A percentile compares a stretch with the other conserved stretches of the same genome.
These are phyloP conservation scores for Triangularia setosa DNA, from an alignment of 2,329 filamentous ascomycete species.

Conservation along the genomic window DNA sequence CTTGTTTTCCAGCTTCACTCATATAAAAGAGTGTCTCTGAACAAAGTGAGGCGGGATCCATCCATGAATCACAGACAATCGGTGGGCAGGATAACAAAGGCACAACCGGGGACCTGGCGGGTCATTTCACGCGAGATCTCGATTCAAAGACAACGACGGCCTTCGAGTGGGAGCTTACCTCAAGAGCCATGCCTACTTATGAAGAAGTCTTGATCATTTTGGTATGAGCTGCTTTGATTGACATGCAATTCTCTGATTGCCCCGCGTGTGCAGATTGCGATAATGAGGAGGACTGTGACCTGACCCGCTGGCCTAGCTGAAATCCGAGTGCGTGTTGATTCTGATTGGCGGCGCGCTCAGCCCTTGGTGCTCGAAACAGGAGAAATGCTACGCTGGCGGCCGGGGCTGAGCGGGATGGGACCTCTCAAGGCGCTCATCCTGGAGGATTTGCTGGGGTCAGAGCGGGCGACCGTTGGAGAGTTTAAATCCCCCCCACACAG, in stretches of 20 bases:
- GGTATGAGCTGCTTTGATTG: no score
- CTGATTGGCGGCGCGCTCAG: background rate
- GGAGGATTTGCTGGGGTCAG: background rate
- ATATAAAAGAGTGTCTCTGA: background rate
- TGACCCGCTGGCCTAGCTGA: background rate
- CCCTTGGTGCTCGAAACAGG: conserved; percentile 4
- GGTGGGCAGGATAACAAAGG: background rate
- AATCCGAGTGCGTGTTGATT: background rate
- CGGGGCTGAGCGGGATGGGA: conserved; percentile 1
- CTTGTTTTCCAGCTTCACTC: background rate
- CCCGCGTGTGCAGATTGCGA: background rate
- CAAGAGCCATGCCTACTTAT: background rate
- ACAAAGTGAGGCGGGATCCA: background rate
- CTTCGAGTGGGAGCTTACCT: no score
- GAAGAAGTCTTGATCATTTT: background rate
- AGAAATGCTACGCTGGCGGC: conserved; percentile 1
- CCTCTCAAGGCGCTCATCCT: background rate
- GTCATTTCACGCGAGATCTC: background rate
- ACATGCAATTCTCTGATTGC: background rate
- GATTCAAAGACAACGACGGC: background rate
- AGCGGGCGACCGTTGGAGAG: conserved; percentile 6
- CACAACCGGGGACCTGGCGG: background rate
- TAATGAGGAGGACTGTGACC: conserved; percentile 3
- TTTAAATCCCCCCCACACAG: conserved; percentile 7
- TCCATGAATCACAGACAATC: background rate